Conservation (phyloP, 2,329 filamentous ascomycete genomes). For the Daldinia sp. region DNA sequence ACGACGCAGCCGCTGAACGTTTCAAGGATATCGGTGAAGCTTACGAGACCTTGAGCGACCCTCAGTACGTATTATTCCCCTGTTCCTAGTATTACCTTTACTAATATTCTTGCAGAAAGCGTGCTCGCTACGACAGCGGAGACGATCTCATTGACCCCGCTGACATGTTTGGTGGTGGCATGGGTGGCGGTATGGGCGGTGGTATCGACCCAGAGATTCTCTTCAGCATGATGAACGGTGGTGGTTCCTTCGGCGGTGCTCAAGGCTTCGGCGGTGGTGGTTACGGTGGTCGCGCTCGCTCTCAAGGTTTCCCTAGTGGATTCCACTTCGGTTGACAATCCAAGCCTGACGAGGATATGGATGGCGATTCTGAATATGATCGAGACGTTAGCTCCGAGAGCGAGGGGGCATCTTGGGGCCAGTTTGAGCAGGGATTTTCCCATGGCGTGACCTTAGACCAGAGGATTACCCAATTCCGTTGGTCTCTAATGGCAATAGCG, state of each 20-base stretch:
- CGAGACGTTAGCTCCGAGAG: constrained; percentile 40
- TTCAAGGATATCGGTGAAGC: constrained; percentile 99
- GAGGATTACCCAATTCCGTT: constrained; percentile 48
- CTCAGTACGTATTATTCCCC: constrained; percentile 74
- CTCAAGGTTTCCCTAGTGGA: constrained; percentile 61
- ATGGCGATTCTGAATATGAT: constrained; percentile 53
- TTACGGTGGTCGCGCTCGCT: constrained; percentile 58
- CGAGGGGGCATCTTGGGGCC: constrained; percentile 28
- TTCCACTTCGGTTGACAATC: constrained; percentile 70
- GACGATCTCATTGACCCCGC: constrained; percentile 89
- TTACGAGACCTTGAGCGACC: constrained; percentile 93
- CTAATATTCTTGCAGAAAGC: constrained; percentile 73
- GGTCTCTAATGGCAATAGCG: constrained; percentile 47
- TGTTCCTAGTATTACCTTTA: constrained; percentile 27
- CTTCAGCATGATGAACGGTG: constrained; percentile 85
- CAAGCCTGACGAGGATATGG: constrained; percentile 49
- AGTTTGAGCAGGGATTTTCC: constrained; percentile 29
- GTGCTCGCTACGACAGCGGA: constrained; percentile 89
- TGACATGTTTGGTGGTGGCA: constrained; percentile 79
- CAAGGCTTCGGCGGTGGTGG: constrained; percentile 61
- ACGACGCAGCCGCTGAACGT: constrained; percentile 84
- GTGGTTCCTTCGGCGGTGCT: constrained; percentile 68
- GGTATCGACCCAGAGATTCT: constrained; percentile 83
- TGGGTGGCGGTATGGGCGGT: constrained; percentile 63
- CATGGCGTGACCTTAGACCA: constrained; percentile 42